Conservation (phyloP, 768 basidiomycete genomes). For the Russula griseocarnosa region DNA sequence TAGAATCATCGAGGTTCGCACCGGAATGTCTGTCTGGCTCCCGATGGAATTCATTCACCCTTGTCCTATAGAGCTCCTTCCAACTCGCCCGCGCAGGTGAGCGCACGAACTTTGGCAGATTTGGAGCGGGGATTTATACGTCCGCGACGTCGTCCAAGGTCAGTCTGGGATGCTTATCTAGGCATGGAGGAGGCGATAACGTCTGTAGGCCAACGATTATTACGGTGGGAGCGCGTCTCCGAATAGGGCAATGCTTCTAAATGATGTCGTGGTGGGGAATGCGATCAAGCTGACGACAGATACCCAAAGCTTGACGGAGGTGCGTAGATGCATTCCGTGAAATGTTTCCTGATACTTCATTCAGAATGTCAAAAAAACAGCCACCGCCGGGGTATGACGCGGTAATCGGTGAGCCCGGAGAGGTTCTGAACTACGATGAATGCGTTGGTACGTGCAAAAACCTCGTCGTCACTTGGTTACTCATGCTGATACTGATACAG, state of each 20-base stretch:
- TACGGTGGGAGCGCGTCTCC: slow-evolving; percentile 19
- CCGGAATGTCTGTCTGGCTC: too few relatives aligned
- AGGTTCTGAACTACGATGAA: slow-evolving; percentile 32
- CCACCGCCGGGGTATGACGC: slow-evolving; percentile 31
- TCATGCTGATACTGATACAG: slow-evolving; percentile 4
- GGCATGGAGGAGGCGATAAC: not conserved
- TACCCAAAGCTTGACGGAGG: slow-evolving; percentile 27
- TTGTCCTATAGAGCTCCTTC: slow-evolving; percentile 28
- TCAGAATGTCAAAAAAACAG: slow-evolving; percentile 14
- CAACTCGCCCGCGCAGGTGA: slow-evolving; percentile 19
- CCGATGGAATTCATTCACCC: not conserved
- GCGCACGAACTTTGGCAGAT: slow-evolving; percentile 30
- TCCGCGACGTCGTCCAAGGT: slow-evolving; percentile 34
- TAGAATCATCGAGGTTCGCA: slow-evolving; percentile 29
- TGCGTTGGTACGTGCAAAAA: slow-evolving; percentile 28
- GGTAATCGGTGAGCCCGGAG: slow-evolving; percentile 32
- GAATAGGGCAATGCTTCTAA: slow-evolving; percentile 30
- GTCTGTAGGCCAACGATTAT: slow-evolving; percentile 30
- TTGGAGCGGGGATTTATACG: slow-evolving; percentile 32
- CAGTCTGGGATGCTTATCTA: not conserved
- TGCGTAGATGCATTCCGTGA: slow-evolving; percentile 3
- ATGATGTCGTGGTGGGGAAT: slow-evolving; percentile 31
- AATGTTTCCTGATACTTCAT: not conserved
- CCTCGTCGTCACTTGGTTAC: not conserved
- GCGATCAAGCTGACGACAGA: slow-evolving; percentile 21